Evolutionary conservation across 2,329 filamentous ascomycete species (phyloP).

Genomic region (Lasiodiplodia hormozganensis): DNA sequence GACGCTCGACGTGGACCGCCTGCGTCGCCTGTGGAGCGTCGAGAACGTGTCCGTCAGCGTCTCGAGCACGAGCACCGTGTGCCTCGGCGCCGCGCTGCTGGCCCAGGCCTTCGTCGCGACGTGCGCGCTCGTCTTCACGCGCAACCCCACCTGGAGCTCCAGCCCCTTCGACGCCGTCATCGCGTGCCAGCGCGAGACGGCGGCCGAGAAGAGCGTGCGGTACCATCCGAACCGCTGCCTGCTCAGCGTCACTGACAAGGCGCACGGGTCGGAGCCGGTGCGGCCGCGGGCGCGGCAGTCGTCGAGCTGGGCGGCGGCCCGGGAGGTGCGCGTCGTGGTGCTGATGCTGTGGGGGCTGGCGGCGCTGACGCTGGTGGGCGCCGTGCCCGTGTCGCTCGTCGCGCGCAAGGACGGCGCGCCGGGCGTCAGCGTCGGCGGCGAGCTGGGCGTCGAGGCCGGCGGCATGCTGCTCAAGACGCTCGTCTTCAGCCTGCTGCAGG

Average conservation of each 20-base stretch:
- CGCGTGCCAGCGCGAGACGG: neutral
- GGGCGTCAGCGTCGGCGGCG: neutral
- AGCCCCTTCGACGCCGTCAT: neutral
- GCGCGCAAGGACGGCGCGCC: neutral
- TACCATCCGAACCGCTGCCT: neutral
- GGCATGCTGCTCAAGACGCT: neutral
- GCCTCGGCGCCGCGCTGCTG: neutral
- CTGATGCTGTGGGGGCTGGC: neutral
- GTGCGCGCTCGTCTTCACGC: neutral
- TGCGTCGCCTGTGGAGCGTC: neutral
- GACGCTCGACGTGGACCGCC: neutral
- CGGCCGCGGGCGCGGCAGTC: neutral
- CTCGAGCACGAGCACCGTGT: neutral
- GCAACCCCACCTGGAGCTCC: neutral
- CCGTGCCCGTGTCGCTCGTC: neutral
- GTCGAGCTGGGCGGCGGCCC: neutral
- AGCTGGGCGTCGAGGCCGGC: neutral
- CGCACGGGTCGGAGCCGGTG: neutral
- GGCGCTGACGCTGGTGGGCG: neutral
- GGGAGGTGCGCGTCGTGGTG: neutral
- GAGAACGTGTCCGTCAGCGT: neutral
- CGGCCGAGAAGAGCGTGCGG: neutral
- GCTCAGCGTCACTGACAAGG: neutral
- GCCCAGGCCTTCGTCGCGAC: neutral
- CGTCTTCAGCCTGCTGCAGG: neutral